A percentile compares a stretch with the other conserved stretches of the same genome.
Evolutionary conservation across 2,329 filamentous ascomycete genomes (phyloP).

Genomic region (Aspergillus sp.): DNA sequence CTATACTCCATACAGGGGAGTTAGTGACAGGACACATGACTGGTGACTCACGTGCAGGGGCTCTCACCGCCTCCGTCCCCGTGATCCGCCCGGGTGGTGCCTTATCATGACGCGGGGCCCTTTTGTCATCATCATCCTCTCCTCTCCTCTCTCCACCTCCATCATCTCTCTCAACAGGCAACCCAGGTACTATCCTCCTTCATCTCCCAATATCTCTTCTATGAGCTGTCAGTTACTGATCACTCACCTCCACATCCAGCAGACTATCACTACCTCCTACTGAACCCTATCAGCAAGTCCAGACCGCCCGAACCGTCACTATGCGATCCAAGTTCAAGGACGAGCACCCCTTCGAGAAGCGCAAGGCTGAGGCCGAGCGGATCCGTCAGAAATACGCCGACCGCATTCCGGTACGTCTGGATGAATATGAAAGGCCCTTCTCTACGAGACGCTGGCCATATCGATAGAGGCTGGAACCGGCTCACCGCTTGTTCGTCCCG

Average conservation of each 20-base stretch:
- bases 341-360: constrained; percentile 99
- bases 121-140: constrained; percentile 15
- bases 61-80: constrained; percentile 27
- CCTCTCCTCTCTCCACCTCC: constrained; percentile 22
- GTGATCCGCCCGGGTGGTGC: constrained; percentile 17
- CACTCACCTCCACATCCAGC: neutral
- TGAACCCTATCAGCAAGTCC: neutral
- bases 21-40: neutral
- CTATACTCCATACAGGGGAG: constrained; percentile 5
- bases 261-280: neutral
- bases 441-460: neutral
- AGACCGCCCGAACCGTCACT: constrained; percentile 39
- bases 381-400: constrained; percentile 99
- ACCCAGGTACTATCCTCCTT: constrained; percentile 13
- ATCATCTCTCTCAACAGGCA: constrained; percentile 22
- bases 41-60: constrained; percentile 22
- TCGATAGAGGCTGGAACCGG: neutral
- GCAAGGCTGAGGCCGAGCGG: constrained; percentile 99
- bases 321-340: constrained; percentile 99
- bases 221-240: constrained; percentile 1
- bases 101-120: constrained; percentile 30
- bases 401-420: constrained; percentile 80
- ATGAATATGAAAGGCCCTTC: neutral
- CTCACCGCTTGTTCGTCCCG: constrained; percentile 31
- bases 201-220: constrained; percentile 19